Base-by-base conservation (phyloP, 192 early-diverging fungal genomes). In the Rhizophagus sp. region DNA sequence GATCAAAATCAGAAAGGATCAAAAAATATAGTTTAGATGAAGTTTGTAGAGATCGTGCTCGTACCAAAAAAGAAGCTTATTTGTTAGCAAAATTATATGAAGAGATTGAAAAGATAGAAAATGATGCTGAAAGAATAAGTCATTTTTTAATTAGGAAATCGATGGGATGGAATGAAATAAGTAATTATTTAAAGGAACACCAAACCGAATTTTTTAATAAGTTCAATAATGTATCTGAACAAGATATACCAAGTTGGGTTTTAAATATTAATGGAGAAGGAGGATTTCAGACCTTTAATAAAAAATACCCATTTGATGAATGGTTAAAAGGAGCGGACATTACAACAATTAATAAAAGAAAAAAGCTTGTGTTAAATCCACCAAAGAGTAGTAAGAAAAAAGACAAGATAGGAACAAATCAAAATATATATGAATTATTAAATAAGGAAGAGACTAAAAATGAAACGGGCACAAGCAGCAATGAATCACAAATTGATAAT, bases 1-100 rank as follows among this genome's bases (percentile, higher is more conserved):
- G 83, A 13, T 82, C 83, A 6, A 80, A 83, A 41, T 82, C 81
- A n/a, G 82, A 82, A 44, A 57, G 41, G 24, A 69, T 86, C 19
- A 79, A 81, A 1, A 25, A 67, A 3, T 86, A 79, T 78, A 81
- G 6, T 27, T 39, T 74, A 15, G 63, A 83, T 5, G 50, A 57
- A 57, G 3, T 57, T 57, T 57, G 50, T 6, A 57, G 19, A 57
- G 19, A 22, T 19, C 50, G 2, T 19, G 13, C 2, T 19, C 0
- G 13, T 57, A 57, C 12, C 19, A 3, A 5, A 15, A 57, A 6
- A 13, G 39, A 41, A 41, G 3, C 39, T 41, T 5, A 5, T 41
- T 7, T 41, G 7, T 41, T 41, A 8, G 39, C 39, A 41, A 41
- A 7, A 41, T 41, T 41, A 41, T 41, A 41, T 41, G 39, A 41